Evolutionary conservation across 805 yeast genomes (phyloP), one percentile per base, ranked within the genome.

Genomic region (Kuraishia hungarica): DNA sequence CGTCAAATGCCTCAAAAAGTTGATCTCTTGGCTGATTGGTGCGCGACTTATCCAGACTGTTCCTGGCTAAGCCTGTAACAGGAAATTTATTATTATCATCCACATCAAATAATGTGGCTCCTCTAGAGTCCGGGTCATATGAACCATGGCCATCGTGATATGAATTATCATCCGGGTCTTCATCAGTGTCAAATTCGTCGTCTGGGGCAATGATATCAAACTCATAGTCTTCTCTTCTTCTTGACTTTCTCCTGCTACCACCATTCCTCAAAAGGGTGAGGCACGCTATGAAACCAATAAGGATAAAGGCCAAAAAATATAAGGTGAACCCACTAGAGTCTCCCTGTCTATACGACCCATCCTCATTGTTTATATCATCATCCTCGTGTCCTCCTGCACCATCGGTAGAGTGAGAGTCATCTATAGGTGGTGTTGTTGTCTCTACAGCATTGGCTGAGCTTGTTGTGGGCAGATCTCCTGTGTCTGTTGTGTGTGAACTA

Each of bases 171-270:
- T 71, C 59, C 51, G 69, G 67, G 59, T 75, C 75, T 53, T 61
- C 63, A 7, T 61, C 63, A n/a, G 58, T 59, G 22, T 60, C 65
- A 22, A 54, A 50, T 13, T 59, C 65, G 20, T 78, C 82, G 59
- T 85, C 87, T 7, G 87, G 86, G 20, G 84, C 86, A 50, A 87
- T 87, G 51, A 87, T 82, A 64, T 87, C 96, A 64, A 87, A 85
- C 64, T 87, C 94, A 62, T 80, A 84, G 47, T 84, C 90, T 62
- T 86, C 81, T 70, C 91, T 72, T 64, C 87, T 72, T 69, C 89
- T 73, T 56, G 72, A 65, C 35, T 67, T 70, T 39, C 67, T 63
- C 67, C 72, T 71, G 75, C 68, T 63, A 71, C 65, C 35, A 66
- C 69, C 49, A 66, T 63, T 67, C 72, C 70, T 76, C 60, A 66